Conservation (phyloP, 2,329 filamentous ascomycete genomes). For the Arachnomyces sp. region DNA sequence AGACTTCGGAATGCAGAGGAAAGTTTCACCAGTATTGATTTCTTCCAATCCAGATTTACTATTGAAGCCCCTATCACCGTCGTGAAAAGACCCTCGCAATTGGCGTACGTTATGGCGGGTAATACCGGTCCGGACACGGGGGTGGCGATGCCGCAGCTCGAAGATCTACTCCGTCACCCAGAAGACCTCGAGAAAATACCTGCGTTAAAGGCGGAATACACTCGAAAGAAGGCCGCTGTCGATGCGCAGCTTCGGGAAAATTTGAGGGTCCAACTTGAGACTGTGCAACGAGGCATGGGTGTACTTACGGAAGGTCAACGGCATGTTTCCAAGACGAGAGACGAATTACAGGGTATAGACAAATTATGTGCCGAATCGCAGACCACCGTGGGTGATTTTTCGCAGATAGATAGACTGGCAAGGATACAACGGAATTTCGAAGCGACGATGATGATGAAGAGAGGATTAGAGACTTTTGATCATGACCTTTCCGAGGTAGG, state of each 20-base stretch:
- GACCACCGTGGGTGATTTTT: conserved; percentile 96
- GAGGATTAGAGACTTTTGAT: conserved; percentile 80
- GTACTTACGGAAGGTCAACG: conserved; percentile 85
- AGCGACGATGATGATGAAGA: conserved; percentile 87
- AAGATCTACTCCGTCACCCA: conserved; percentile 87
- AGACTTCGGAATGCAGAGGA: no score
- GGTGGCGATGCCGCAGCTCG: conserved; percentile 64
- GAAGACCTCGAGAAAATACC: conserved; percentile 97
- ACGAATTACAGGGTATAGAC: conserved; percentile 98
- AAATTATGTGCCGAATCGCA: conserved; percentile 94
- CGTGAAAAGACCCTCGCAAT: not conserved
- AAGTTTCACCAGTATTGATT: no score
- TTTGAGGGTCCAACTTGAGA: conserved; percentile 84
- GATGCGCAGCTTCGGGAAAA: conserved; percentile 85
- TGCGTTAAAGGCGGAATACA: conserved; percentile 82
- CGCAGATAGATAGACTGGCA: conserved; percentile 59
- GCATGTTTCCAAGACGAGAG: conserved; percentile 85
- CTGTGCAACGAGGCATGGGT: conserved; percentile 87
- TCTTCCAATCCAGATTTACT: no score
- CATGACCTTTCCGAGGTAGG: conserved; percentile 69
- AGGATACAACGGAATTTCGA: conserved; percentile 80
- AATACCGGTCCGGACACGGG: conserved; percentile 48
- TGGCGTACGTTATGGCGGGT: conserved; percentile 25
- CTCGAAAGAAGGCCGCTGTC: conserved; percentile 84
- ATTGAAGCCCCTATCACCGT: conserved; percentile 13